phyloP scores from a whole-genome alignment of 306 rosid species.

The Urtica urens region DNA sequence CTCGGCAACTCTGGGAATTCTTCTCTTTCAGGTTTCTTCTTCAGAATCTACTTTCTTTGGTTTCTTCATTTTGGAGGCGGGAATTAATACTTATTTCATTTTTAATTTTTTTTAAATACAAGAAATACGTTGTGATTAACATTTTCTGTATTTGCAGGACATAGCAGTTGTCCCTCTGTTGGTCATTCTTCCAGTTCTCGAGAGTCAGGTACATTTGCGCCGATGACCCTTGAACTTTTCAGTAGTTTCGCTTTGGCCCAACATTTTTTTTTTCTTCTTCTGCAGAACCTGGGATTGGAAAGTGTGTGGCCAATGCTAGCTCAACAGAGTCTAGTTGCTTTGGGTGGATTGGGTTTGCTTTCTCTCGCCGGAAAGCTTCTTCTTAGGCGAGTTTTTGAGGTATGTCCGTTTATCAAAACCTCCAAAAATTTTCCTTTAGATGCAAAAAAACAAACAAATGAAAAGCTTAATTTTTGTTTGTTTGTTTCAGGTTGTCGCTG shows the following conservation, averaged over 20 bases:
- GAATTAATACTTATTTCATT: conserved; percentile 13
- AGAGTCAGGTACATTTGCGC: conserved; percentile 67
- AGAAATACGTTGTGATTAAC: conserved; percentile 21
- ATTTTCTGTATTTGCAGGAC: conserved; percentile 58
- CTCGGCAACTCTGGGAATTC: conserved; percentile 94
- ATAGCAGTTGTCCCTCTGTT: conserved; percentile 96
- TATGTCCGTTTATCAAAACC: conserved; percentile 16
- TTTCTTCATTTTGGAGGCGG: conserved; percentile 11
- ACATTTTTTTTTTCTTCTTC: neutral
- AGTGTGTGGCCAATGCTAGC: conserved; percentile 96
- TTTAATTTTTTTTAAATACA: too few species aligned
- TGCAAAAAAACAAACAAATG: neutral
- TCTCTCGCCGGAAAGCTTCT: conserved; percentile 87
- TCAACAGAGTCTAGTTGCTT: conserved; percentile 91
- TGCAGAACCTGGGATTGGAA: conserved; percentile 57
- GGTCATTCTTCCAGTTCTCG: conserved; percentile 94
- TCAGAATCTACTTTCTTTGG: neutral
- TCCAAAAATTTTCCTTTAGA: conserved; percentile 14
- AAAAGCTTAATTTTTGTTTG: conserved; percentile 26
- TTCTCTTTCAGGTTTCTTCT: conserved; percentile 79
- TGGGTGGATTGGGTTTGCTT: conserved; percentile 88
- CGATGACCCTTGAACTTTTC: neutral
- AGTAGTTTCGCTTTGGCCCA: neutral
- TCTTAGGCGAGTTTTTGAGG: conserved; percentile 97
- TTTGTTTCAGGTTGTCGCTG: conserved; percentile 88